Percentiles rank a stretch among this genome's conserved stretches.
Evolutionary conservation across 805 yeast genomes (phyloP).

Genomic region (Komagataella mondaviorum): DNA sequence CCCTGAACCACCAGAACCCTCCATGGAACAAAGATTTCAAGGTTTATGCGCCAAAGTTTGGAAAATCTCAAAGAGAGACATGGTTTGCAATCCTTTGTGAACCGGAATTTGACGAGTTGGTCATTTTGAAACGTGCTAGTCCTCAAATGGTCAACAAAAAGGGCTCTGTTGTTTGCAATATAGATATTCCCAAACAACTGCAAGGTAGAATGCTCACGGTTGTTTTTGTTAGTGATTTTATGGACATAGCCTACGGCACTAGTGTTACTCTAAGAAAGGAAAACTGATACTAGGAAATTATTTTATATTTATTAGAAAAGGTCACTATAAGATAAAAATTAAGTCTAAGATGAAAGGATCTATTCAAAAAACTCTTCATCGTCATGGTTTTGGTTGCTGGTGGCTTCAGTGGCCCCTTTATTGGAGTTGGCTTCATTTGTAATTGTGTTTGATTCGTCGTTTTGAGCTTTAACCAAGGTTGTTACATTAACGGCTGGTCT

Average conservation of each 20-base stretch:
- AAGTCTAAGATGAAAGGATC: not conserved
- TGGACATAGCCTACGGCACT: conserved; percentile 33
- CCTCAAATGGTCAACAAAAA: conserved; percentile 26
- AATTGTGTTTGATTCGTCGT: not conserved
- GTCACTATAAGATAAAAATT: not conserved
- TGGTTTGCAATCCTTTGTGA: conserved; percentile 72
- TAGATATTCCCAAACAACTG: conserved; percentile 36
- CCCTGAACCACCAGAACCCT: conserved; percentile 37
- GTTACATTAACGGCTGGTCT: not conserved
- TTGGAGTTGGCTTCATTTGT: not conserved
- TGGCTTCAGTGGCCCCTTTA: not conserved
- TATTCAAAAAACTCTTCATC: conserved; percentile 7
- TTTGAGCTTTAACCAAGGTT: not conserved
- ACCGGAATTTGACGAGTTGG: conserved; percentile 34
- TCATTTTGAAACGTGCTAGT: conserved; percentile 62
- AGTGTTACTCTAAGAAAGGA: not conserved
- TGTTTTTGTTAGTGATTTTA: conserved; percentile 50
- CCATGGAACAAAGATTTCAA: conserved; percentile 45
- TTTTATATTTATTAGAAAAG: not conserved
- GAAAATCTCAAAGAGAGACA: conserved; percentile 83
- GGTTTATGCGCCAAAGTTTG: conserved; percentile 68
- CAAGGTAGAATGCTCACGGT: conserved; percentile 32
- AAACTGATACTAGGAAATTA: too few species aligned
- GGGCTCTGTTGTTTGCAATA: conserved; percentile 26
- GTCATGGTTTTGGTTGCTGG: not conserved